Percentiles rank a stretch among this genome's conserved stretches.
phyloP scores from a whole-genome alignment of 345 rosid species.

The Raphanus sativus region DNA sequence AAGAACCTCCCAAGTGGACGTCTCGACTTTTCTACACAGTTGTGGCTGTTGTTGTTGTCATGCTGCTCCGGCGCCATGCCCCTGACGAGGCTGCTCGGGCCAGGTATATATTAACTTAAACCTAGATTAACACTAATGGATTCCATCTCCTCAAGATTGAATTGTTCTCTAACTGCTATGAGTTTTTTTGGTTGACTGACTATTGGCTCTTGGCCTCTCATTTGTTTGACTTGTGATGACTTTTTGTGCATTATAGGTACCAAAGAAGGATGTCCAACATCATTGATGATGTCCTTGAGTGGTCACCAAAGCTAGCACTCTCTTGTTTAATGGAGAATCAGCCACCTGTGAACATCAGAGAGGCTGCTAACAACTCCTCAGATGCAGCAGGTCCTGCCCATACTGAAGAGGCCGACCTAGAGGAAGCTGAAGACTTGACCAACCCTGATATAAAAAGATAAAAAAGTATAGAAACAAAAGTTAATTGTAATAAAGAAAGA shows the following conservation, averaged over 20 bases:
- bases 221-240: conserved; percentile 21
- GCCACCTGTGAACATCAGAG: conserved; percentile 61
- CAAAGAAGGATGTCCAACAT: conserved; percentile 93
- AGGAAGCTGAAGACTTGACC: conserved; percentile 37
- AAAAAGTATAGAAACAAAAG: conserved; percentile 17
- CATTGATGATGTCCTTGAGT: conserved; percentile 92
- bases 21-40: conserved; percentile 82
- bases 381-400: conserved; percentile 32
- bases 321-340: conserved; percentile 99
- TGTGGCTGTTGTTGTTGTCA: conserved; percentile 69
- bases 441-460: conserved; percentile 36
- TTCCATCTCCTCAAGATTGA: neutral
- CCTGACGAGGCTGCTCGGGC: conserved; percentile 99
- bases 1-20: conserved; percentile 97
- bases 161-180: neutral
- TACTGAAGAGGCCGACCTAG: conserved; percentile 31
- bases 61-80: conserved; percentile 90
- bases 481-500: conserved; percentile 28
- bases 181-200: neutral
- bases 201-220: neutral
- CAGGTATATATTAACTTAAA: conserved; percentile 48
- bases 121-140: neutral
- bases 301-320: conserved; percentile 92
- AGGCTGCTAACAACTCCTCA: conserved; percentile 46
- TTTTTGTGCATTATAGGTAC: conserved; percentile 61